phyloP scores from a whole-genome alignment of 1,284 basidiomycete species.

The Austroboletus olivaceoglutinosus region DNA sequence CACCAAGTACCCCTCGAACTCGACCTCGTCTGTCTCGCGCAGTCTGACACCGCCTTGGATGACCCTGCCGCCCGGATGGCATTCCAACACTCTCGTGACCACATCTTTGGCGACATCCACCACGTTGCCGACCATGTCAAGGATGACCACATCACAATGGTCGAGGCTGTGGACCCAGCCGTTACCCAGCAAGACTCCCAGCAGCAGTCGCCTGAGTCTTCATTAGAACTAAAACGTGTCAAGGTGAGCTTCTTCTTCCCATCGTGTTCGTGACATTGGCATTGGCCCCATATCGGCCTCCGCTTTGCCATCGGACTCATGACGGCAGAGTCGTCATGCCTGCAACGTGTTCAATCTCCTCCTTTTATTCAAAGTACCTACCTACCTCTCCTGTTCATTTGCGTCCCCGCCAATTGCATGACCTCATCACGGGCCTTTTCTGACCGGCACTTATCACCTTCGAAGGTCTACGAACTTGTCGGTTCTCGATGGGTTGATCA shows the following conservation, averaged over 20 bases:
- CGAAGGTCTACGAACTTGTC: constrained; percentile 88
- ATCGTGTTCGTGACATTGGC: constrained; percentile 13
- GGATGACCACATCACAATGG: constrained; percentile 34
- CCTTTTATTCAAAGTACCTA: constrained; percentile 18
- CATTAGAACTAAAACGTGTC: constrained; percentile 42
- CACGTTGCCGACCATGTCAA: constrained; percentile 36
- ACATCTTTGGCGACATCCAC: constrained; percentile 35
- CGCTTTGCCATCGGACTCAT: constrained; percentile 19
- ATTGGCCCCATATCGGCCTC: constrained; percentile 13
- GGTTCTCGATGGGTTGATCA: constrained; percentile 89
- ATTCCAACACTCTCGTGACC: constrained; percentile 34
- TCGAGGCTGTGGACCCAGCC: constrained; percentile 37
- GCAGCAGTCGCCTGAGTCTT: constrained; percentile 35
- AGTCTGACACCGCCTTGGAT: constrained; percentile 27
- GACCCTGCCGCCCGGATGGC: constrained; percentile 27
- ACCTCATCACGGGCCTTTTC: constrained; percentile 32
- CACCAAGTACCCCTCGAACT: constrained; percentile 30
- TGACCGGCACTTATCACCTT: constrained; percentile 28
- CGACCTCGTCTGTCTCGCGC: constrained; percentile 32
- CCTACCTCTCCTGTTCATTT: constrained; percentile 21
- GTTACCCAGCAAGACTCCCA: constrained; percentile 37
- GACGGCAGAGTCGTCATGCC: constrained; percentile 17
- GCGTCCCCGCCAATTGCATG: constrained; percentile 28
- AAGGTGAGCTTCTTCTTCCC: constrained; percentile 36
- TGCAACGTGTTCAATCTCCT: constrained; percentile 25